Conservation (phyloP, 2,329 filamentous ascomycete genomes). For the Pochonia chlamydosporia region DNA sequence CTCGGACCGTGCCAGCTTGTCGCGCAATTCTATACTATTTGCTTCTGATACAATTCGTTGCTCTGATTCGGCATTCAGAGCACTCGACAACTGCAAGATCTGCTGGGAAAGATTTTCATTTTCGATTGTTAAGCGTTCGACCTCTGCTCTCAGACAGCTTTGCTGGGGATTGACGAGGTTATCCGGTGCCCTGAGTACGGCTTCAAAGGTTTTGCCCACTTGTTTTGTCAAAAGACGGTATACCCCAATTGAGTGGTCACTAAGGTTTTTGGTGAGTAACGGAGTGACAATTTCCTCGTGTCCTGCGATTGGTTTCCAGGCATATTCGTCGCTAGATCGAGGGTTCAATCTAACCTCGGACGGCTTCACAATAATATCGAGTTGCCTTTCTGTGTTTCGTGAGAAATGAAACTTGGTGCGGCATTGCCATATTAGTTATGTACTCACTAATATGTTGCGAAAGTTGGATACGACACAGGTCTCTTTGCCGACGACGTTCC, state of each 20-base stretch:
- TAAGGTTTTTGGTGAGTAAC: conserved; percentile 10
- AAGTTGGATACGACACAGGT: neutral
- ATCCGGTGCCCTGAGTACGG: too few species aligned
- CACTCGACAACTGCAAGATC: too few species aligned
- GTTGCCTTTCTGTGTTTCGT: neutral
- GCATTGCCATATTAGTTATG: too few species aligned
- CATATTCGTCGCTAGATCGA: neutral
- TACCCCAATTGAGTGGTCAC: neutral
- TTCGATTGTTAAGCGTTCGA: too few species aligned
- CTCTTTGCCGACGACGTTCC: neutral
- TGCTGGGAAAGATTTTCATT: too few species aligned
- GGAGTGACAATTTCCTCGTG: neutral
- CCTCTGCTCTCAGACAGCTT: too few species aligned
- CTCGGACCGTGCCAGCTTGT: too few species aligned
- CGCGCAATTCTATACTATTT: too few species aligned
- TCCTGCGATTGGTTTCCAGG: neutral
- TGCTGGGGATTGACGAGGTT: too few species aligned
- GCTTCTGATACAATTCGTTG: too few species aligned
- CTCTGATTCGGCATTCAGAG: too few species aligned
- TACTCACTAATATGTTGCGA: neutral
- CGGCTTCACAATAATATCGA: neutral
- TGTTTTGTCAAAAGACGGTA: neutral
- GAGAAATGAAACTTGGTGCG: neutral
- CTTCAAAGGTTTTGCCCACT: neutral
- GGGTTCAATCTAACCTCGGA: conserved; percentile 11